phyloP scores from a whole-genome alignment of 805 yeast genomes.

The Monosporozyma aerobia region DNA sequence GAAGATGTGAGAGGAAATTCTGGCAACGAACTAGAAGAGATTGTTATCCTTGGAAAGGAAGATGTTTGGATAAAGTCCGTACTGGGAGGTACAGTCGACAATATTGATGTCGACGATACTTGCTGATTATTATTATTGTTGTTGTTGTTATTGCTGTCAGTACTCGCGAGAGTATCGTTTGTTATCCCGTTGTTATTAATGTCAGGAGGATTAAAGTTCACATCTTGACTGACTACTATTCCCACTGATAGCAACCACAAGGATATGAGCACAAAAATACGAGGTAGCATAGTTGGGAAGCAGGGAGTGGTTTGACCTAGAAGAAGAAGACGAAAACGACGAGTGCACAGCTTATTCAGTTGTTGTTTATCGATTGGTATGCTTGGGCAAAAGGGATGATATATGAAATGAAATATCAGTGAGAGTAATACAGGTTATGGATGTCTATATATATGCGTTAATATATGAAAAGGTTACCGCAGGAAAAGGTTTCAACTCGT shows the following conservation, averaged over 20 bases:
- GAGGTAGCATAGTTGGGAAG: not conserved
- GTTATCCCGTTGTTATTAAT: not conserved
- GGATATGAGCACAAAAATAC: not conserved
- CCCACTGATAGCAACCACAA: not conserved
- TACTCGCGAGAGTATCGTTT: not conserved
- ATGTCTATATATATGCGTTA: too few species aligned
- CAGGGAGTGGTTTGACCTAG: not conserved
- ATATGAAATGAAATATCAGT: too few species aligned
- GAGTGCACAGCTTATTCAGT: not conserved
- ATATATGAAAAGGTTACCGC: not conserved
- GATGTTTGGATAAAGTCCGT: not conserved
- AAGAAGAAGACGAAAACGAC: too few species aligned
- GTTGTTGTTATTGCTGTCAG: not conserved
- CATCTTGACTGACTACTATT: not conserved
- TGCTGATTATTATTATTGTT: not conserved
- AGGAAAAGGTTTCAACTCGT: too few species aligned
- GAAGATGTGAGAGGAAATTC: not conserved
- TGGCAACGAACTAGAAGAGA: not conserved
- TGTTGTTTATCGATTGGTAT: not conserved
- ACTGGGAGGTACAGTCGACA: not conserved
- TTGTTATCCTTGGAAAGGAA: constrained; percentile 2
- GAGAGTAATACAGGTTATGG: too few species aligned
- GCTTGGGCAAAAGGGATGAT: not conserved
- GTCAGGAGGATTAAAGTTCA: not conserved
- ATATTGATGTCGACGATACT: not conserved